Evolutionary conservation across 208 protist species (phyloP), one percentile per base, ranked within the genome.

Genomic region (Wallacemonas sp.): DNA sequence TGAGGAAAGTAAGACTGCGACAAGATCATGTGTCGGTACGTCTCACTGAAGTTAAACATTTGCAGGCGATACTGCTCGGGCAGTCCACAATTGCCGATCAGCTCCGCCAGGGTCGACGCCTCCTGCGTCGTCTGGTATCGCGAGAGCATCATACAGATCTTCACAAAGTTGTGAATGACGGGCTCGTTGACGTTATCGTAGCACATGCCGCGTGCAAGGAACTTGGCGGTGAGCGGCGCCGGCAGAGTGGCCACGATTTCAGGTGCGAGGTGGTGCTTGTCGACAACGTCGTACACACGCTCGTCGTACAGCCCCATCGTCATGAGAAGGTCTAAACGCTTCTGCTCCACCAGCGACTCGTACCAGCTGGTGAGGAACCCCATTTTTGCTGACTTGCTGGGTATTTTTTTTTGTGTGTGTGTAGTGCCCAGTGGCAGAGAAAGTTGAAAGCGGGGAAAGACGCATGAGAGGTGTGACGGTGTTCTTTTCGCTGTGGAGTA

Each of bases 21-120:
- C 17, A 94, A 64, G 63, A 96, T 87, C 86, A 96, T 92, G 68
- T 93, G 88, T 4, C 86, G 78, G 64, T 92, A 96, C 26, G 86
- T 89, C 62, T 93, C 87, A 42, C 84, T 91, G 66, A 91, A 91
- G 68, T 90, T 93, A 72, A 93, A 93, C 79, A 94, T 88, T 37
- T 79, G 76, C 77, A 85, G 79, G 3, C 87, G 83, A 72, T 96
- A 91, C 50, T 88, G 78, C 66, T 93, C 85, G 2, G 85, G 86
- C 36, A 92, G 46, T 10, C 87, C 87, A 57, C 82, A 92, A 73
- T 78, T 92, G 37, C 83, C 83, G 30, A 96, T 92, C 26, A 96
- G 78, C 60, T 88, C 79, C n/a, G 88, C 64, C 61, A 94, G 68
- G n/a, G 77, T 78, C n/a, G 82, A 67, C 15, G 72, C 87, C 63